These are phyloP conservation scores for Tylopilus sp. DNA, from an alignment of 768 basidiomycete species.

Conservation along the genomic window DNA sequence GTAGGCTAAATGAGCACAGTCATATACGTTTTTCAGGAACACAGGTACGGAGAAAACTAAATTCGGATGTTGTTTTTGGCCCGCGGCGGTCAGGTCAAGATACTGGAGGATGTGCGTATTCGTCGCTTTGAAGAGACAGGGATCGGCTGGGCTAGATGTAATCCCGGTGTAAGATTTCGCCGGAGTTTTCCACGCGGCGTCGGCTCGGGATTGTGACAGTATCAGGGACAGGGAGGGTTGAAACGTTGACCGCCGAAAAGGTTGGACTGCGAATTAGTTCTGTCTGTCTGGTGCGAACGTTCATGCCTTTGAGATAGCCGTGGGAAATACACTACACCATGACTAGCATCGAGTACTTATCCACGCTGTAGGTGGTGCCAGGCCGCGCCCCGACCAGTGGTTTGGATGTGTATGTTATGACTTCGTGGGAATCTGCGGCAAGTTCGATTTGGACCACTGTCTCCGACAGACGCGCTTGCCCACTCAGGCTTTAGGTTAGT, in stretches of 20 bases:
- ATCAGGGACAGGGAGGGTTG: background rate
- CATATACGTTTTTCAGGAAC: background rate
- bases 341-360: no score
- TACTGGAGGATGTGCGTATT: conserved; percentile 17
- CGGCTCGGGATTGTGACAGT: conserved; percentile 4
- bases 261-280: no score
- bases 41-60: conserved; percentile 8
- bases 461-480: no score
- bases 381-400: no score
- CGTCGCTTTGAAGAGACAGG: conserved; percentile 16
- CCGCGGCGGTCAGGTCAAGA: conserved; percentile 10
- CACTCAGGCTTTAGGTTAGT: no score
- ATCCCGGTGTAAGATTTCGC: conserved; percentile 14
- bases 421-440: no score
- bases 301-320: conserved; percentile 14
- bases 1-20: background rate
- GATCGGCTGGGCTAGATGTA: conserved; percentile 3
- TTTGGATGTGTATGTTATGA: no score
- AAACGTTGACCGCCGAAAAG: no score
- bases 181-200: conserved; percentile 11
- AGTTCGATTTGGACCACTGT: no score
- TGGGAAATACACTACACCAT: conserved; percentile 16
- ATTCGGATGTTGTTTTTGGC: conserved; percentile 9
- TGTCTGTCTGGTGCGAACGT: no score
- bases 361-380: no score